These are phyloP conservation scores for Psilocybe tampanensis DNA, from an alignment of 768 basidiomycete species.

Conservation along the genomic window DNA sequence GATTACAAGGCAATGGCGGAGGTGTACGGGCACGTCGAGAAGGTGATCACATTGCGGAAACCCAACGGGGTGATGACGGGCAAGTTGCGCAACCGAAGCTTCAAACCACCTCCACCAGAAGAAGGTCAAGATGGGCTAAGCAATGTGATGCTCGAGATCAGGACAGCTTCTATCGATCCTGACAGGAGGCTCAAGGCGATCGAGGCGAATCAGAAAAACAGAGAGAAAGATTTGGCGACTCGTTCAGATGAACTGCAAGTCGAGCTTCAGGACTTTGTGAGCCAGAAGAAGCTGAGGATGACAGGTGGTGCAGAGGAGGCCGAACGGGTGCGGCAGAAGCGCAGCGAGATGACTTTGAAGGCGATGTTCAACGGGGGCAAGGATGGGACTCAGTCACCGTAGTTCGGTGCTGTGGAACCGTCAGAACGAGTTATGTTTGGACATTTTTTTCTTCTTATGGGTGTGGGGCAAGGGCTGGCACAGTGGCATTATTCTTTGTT, in stretches of 20 bases:
- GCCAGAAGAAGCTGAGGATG: slow-evolving; percentile 87
- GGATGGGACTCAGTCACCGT: slow-evolving; percentile 14
- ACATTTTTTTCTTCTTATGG: slow-evolving; percentile 5
- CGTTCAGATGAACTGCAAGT: slow-evolving; percentile 82
- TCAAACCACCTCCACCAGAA: slow-evolving; percentile 64
- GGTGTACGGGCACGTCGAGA: slow-evolving; percentile 89
- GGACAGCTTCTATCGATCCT: slow-evolving; percentile 80
- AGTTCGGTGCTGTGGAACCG: slow-evolving; percentile 19
- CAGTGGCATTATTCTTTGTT: neutral
- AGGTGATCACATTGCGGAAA: slow-evolving; percentile 76
- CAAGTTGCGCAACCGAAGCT: slow-evolving; percentile 42
- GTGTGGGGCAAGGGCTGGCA: neutral
- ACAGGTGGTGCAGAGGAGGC: slow-evolving; percentile 93
- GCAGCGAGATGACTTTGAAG: slow-evolving; percentile 83
- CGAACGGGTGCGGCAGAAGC: slow-evolving; percentile 84
- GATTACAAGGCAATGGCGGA: slow-evolving; percentile 90
- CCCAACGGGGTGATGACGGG: slow-evolving; percentile 39
- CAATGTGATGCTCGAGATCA: slow-evolving; percentile 90
- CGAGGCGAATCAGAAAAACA: slow-evolving; percentile 78
- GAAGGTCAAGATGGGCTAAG: slow-evolving; percentile 69
- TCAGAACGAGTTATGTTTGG: neutral
- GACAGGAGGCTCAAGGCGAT: slow-evolving; percentile 90
- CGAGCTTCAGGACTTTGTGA: slow-evolving; percentile 87
- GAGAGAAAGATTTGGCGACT: slow-evolving; percentile 74
- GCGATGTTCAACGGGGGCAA: slow-evolving; percentile 69